Base-by-base conservation (phyloP, 371 early-diverging fungal species). In the Mucor velutinosus region DNA sequence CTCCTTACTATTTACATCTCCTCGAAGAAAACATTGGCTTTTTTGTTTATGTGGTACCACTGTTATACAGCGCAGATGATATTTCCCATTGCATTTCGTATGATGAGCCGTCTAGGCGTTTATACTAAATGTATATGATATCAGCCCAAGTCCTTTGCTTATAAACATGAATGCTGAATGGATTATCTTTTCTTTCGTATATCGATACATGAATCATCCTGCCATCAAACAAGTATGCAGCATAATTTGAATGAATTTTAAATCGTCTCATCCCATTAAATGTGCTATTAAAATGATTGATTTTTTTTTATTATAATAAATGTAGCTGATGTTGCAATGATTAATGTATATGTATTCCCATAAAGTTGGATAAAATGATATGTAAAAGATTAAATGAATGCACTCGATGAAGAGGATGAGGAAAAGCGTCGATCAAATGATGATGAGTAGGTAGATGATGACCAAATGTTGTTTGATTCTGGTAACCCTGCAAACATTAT, bases 401-500 rank as follows among this genome's bases (percentile, higher is more conserved):
- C 39, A 57, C 58, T 56, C 17, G 66, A 58, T 27, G 58, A 47
- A 2, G 65, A 66, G 15, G 60, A 51, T 19, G 53, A 66, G n/a
- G 66, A 66, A 53, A 51, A 60, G 21, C 66, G 60, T 51, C 66
- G 32, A 30, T 60, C 60, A 35, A 66, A 53, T 53, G 53, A 53
- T 53, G 53, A 4, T 27, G 53, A 25, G 25, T 53, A 25, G 53
- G 12, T 25, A 15, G 53, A 37, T 53, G 63, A 62, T 15, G 65
- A 57, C 65, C 65, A 64, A 64, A 64, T 64, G 45, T 30, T 53
- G 17, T 10, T 53, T n/a, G 25, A 53, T 21, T 53, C 51, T 17
- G 12, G 37, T 35, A 35, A 12, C 21, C 49, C 45, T 17, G 60
- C 43, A 43, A 53, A 25, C 53, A 53, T 57, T 32, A 17, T 30